Base-by-base conservation (phyloP, 768 basidiomycete species). In the Lactarius quietus region DNA sequence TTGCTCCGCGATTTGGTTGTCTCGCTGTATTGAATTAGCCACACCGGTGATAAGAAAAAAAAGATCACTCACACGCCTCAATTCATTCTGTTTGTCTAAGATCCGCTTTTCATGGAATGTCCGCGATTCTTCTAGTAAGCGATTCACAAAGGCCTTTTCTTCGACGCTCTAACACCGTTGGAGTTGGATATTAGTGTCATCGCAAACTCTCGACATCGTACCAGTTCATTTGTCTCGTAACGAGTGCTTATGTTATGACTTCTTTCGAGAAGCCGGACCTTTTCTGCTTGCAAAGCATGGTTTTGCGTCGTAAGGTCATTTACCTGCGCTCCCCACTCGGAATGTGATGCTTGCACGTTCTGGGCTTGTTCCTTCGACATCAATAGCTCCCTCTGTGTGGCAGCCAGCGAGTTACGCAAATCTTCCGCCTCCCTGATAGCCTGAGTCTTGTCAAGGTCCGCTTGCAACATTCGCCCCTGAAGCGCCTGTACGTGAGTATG, bases 71-170 rank as follows among this genome's bases (percentile, higher is more conserved):
- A 76, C 76, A 31, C 76, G 72, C 63, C 74, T 70, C 9, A 77
- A 62, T 33, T 78, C 76, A 57, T 78, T 78, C 31, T 74, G 72
- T 36, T 76, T 76, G 26, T 71, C 70, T 17, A 75, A 70, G 20
- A 77, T 68, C 48, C 74, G 72, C 64, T 74, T 74, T 59, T 77
- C 75, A 53, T 77, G 72, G n/a, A 74, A 70, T 6, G 71, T 61
- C 41, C 73, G 74, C 10, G 75, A 72, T 15, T 73, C 74, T n/a
- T 72, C 72, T 9, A 74, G 59, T 4, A 78, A 68, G 8, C 68
- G 66, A 54, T 74, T 68, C 28, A 77, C 72, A 56, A 77, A 75
- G 2, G 63, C 54, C 61, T 73, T 76, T 61, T 78, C 77, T 57
- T 74, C 74, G 29, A 71, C 71, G 26, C 67, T 72, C 76, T 77